These are phyloP conservation scores for Alloascoidea hylecoeti DNA, from an alignment of 805 yeast genomes.

Conservation along the genomic window DNA sequence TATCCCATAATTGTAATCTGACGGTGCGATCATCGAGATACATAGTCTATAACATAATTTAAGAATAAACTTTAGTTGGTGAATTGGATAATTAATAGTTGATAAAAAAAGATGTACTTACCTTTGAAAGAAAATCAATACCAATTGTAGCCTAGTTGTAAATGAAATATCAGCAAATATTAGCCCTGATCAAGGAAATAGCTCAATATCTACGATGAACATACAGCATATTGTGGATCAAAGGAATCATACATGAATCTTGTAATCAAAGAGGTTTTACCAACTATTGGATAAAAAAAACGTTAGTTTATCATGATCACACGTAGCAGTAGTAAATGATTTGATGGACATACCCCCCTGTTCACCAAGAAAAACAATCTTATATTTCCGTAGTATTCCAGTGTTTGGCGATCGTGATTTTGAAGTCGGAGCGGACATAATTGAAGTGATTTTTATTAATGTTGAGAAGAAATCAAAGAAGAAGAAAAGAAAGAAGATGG, in stretches of 20 bases:
- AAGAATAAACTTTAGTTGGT: not conserved
- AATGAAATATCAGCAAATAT: no score
- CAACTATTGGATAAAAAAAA: conserved; percentile 42
- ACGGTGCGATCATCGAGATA: conserved; percentile 93
- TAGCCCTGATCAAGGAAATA: no score
- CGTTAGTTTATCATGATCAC: conserved; percentile 6
- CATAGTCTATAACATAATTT: conserved; percentile 46
- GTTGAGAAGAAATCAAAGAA: no score
- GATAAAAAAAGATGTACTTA: conserved; percentile 7
- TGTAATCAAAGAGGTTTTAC: conserved; percentile 92
- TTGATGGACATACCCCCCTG: conserved; percentile 47
- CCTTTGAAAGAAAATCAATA: conserved; percentile 81
- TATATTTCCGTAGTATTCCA: conserved; percentile 35
- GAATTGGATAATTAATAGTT: not conserved
- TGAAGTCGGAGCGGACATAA: no score
- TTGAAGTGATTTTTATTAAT: no score
- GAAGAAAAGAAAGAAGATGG: no score
- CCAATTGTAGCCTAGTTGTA: conserved; percentile 74
- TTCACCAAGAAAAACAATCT: conserved; percentile 94
- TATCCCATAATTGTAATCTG: conserved; percentile 92
- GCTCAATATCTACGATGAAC: no score
- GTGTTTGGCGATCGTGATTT: not conserved
- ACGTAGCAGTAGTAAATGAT: not conserved
- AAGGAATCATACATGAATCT: conserved; percentile 96
- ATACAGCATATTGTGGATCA: conserved; percentile 75